Conservation (phyloP, 495 filamentous ascomycete species). For the Penicillium argentinense region DNA sequence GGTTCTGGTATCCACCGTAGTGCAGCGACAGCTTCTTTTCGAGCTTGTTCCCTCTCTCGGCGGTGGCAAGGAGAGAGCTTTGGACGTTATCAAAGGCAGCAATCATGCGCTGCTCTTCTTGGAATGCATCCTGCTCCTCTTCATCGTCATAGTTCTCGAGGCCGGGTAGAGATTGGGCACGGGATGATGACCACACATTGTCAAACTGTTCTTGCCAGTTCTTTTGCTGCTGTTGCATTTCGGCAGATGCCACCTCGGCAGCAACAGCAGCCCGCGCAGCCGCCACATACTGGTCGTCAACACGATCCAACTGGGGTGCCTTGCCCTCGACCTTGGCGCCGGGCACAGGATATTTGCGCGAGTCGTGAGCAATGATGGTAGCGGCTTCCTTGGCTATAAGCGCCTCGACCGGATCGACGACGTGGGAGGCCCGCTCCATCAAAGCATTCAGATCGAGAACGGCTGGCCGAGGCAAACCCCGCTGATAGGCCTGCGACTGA, state of each 20-base stretch:
- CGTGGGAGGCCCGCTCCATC: slow-evolving; percentile 55
- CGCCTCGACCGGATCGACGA: slow-evolving; percentile 54
- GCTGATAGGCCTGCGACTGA: slow-evolving; percentile 87
- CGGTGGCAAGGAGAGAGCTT: slow-evolving; percentile 65
- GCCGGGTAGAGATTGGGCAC: slow-evolving; percentile 65
- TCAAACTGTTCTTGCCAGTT: slow-evolving; percentile 61
- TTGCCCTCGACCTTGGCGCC: slow-evolving; percentile 63
- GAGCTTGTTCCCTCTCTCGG: slow-evolving; percentile 76
- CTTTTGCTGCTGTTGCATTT: slow-evolving; percentile 45
- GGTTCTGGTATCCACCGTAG: slow-evolving; percentile 87
- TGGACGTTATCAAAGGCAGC: slow-evolving; percentile 57
- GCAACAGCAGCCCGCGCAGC: slow-evolving; percentile 76
- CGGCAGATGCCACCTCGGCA: slow-evolving; percentile 58
- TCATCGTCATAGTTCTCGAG: slow-evolving; percentile 75
- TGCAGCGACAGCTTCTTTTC: slow-evolving; percentile 92
- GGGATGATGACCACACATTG: slow-evolving; percentile 64
- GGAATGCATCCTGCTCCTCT: slow-evolving; percentile 46
- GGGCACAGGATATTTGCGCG: slow-evolving; percentile 67
- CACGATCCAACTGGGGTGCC: slow-evolving; percentile 56
- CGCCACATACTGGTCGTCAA: slow-evolving; percentile 71
- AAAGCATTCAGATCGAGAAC: slow-evolving; percentile 69
- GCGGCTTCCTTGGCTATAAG: slow-evolving; percentile 75
- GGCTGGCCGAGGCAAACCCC: slow-evolving; percentile 73
- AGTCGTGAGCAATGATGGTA: slow-evolving; percentile 77
- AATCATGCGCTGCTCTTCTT: slow-evolving; percentile 51